Base-by-base conservation (phyloP, 495 filamentous ascomycete genomes). In the Xanthoparmelia taractica region DNA sequence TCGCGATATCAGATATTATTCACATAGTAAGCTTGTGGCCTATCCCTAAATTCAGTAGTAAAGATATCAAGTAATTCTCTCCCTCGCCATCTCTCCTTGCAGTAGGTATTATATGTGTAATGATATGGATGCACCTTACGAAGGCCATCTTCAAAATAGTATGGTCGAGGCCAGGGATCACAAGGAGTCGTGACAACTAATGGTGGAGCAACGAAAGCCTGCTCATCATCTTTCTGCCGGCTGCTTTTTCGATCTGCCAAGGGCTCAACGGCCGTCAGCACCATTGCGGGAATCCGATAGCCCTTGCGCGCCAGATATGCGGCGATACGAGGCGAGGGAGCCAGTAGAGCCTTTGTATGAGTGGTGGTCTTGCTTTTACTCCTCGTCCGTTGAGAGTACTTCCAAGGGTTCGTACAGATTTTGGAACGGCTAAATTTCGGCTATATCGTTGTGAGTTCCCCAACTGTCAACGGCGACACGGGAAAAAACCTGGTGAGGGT, bases 41-140 rank as follows among this genome's bases (percentile, higher is more conserved):
- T 81, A 76, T 98, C 92, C 61, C 92, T 81, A 71, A 97, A 96
- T 73, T 96, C 92, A 65, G 82, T 82, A 31, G 80, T 76, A 72
- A 96, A 96, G 54, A 96, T 86, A 37, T 96, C 89, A 56, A 95
- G 76, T 33, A 96, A 71, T 48, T 79, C 75, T 34, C 87, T 79
- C 60, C 85, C 89, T 60, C 90, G 81, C 92, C 91, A 96, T 73
- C 91, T 82, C 76, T 94, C 82, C 71, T 96, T 97, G 76, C 87
- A 92, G 73, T 84, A 90, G 3, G 92, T 96, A 69, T 96, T 96
- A 74, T 96, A 97, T 4, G 94, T 96, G 71, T 83, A 97, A 70
- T 94, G 82, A 70, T 97, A 97, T 8, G 92, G 93, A n/a, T 79
- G 77, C 18, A 96, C 89, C 38, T 90, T 84, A 41, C 92, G 85